A percentile compares a stretch with the other conserved stretches of the same genome.
These are phyloP conservation scores for Starmerella khaoyaiensis DNA, from an alignment of 805 yeast genomes.

Conservation along the genomic window DNA sequence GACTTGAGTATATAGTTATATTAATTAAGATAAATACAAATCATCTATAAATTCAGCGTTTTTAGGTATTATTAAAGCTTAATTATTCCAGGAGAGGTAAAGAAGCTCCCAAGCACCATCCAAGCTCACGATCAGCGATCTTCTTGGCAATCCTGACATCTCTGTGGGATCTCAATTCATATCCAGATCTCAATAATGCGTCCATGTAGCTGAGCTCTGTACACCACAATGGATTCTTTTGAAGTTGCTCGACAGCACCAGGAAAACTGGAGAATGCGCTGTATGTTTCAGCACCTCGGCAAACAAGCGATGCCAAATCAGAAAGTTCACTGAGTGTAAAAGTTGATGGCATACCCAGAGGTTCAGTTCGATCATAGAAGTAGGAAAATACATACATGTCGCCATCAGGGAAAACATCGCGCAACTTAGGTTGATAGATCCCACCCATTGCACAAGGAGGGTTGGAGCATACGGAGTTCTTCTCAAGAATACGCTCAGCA, in stretches of 20 bases:
- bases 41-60: no score
- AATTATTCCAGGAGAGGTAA: constrained; percentile 60
- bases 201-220: constrained; percentile 82
- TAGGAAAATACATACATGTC: constrained; percentile 87
- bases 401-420: constrained; percentile 56
- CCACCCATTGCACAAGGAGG: constrained; percentile 95
- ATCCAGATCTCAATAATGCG: constrained; percentile 86
- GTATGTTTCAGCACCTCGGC: constrained; percentile 74
- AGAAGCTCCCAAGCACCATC: constrained; percentile 98
- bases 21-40: no score
- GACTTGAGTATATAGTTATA: no score
- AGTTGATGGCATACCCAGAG: constrained; percentile 85
- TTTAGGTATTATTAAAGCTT: not conserved
- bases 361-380: constrained; percentile 88
- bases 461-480: constrained; percentile 59
- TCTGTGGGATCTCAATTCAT: constrained; percentile 80
- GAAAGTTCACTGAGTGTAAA: constrained; percentile 75
- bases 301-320: constrained; percentile 71
- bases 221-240: constrained; percentile 87
- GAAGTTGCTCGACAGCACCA: constrained; percentile 51
- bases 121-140: constrained; percentile 79
- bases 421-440: constrained; percentile 87
- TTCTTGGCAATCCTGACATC: constrained; percentile 88
- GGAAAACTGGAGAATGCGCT: constrained; percentile 52
- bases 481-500: constrained; percentile 71